Conservation (phyloP, 257 asterid species). For the Fraxinus pennsylvanica region DNA sequence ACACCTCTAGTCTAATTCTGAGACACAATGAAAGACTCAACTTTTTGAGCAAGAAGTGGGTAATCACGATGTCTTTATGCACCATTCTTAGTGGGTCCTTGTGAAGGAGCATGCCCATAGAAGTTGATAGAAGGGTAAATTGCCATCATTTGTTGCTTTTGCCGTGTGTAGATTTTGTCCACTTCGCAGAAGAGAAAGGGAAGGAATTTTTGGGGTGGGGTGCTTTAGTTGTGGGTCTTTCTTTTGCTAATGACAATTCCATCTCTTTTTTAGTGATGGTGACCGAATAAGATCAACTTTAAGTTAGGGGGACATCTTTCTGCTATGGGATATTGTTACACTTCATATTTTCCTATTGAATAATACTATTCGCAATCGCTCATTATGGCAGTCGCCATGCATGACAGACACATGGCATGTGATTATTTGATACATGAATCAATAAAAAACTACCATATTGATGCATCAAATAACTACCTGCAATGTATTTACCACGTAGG, state of each 20-base stretch:
- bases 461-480: no score
- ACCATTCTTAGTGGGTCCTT: constrained; percentile 5
- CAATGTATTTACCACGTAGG: no score
- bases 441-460: no score
- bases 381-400: no score
- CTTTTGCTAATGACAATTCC: constrained; percentile 24
- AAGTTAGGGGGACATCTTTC: constrained; percentile 16
- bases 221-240: constrained; percentile 28
- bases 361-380: no score
- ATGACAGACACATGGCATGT: no score
- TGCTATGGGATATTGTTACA: not conserved
- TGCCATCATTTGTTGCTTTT: constrained; percentile 24
- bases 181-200: constrained; percentile 11
- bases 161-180: constrained; percentile 21
- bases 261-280: constrained; percentile 17
- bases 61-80: not conserved
- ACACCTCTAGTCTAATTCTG: not conserved
- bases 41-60: constrained; percentile 18
- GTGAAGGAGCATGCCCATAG: constrained; percentile 19
- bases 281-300: constrained; percentile 25
- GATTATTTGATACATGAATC: no score
- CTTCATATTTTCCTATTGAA: not conserved
- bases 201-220: constrained; percentile 15
- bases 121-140: constrained; percentile 14
- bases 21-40: not conserved